These are phyloP conservation scores for Trametes elegans DNA, from an alignment of 768 basidiomycete species.

Conservation along the genomic window DNA sequence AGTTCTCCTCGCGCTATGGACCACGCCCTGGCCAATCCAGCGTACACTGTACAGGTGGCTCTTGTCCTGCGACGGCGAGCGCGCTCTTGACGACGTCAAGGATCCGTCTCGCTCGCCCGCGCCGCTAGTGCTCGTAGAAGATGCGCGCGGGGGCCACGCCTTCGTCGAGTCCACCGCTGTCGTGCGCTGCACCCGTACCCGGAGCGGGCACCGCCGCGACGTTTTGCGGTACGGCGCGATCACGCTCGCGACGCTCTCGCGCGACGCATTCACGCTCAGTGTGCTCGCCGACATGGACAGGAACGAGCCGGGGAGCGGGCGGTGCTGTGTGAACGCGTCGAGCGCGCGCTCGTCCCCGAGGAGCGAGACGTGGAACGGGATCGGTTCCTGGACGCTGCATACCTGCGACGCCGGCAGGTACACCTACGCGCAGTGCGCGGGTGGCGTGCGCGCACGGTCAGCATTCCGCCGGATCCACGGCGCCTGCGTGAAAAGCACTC, in stretches of 20 bases:
- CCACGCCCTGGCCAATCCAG: slow-evolving; percentile 21
- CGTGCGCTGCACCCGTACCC: slow-evolving; percentile 11
- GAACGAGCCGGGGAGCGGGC: slow-evolving; percentile 24
- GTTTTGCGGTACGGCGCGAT: neutral
- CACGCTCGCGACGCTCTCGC: neutral
- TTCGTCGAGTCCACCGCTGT: slow-evolving; percentile 12
- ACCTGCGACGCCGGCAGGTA: slow-evolving; percentile 27
- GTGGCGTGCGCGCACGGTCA: neutral
- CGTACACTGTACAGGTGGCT: slow-evolving; percentile 15
- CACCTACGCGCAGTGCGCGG: slow-evolving; percentile 19
- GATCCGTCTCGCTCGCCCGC: neutral
- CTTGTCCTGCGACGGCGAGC: neutral
- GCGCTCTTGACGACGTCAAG: too few species aligned
- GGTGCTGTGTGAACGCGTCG: slow-evolving; percentile 21
- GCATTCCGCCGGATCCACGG: too few species aligned
- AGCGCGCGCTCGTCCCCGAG: slow-evolving; percentile 24
- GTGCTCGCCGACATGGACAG: slow-evolving; percentile 16
- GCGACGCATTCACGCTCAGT: slow-evolving; percentile 5
- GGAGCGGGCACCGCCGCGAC: slow-evolving; percentile 4
- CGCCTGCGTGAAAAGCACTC: slow-evolving; percentile 7
- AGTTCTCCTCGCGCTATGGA: slow-evolving; percentile 20
- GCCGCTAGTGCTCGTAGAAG: too few species aligned
- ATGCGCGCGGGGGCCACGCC: neutral
- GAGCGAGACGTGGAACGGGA: slow-evolving; percentile 28
- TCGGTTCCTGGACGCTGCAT: slow-evolving; percentile 26